Evolutionary conservation across 805 yeast species (phyloP), one percentile per base, ranked within the genome.

Genomic region (Groenewaldozyma tartarivorans): DNA sequence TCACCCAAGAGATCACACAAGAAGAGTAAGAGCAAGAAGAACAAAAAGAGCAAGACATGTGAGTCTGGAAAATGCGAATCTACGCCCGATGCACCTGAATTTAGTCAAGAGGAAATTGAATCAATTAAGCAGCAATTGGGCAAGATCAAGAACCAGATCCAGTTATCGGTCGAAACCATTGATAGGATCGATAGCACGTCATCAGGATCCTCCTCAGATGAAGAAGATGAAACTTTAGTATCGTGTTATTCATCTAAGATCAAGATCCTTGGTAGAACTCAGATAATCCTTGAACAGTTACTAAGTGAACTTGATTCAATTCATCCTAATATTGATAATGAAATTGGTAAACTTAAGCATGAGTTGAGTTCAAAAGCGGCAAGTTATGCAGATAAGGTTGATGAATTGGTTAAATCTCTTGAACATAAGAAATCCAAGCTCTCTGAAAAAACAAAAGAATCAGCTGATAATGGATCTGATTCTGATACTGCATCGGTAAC

Each of bases 1-100:
- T n/a, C n/a, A n/a, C n/a, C n/a, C n/a, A n/a, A n/a, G n/a, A n/a
- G n/a, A n/a, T n/a, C n/a, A n/a, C n/a, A n/a, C n/a, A n/a, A n/a
- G n/a, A n/a, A n/a, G n/a, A n/a, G n/a, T n/a, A n/a, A n/a, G n/a
- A n/a, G n/a, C n/a, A n/a, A n/a, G n/a, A n/a, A n/a, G n/a, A n/a
- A n/a, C n/a, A n/a, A n/a, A n/a, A n/a, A n/a, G n/a, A n/a, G n/a
- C n/a, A n/a, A n/a, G n/a, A n/a, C n/a, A n/a, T n/a, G n/a, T n/a
- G n/a, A n/a, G n/a, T n/a, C 83, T 3, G 46, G 62, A 17, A 62
- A 67, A 47, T 67, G 66, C 50, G 66, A 62, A 34, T 58, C 75
- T 20, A 81, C 79, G 16, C 57, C 79, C 2, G 57, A 55, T 30
- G 62, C 57, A 3, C 43, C 52, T 11, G 44, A 38, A 11, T 30